Evolutionary conservation across 2,329 filamentous ascomycete genomes (phyloP), one percentile per base, ranked within the genome.

Genomic region (Achaetomium macrosporum): DNA sequence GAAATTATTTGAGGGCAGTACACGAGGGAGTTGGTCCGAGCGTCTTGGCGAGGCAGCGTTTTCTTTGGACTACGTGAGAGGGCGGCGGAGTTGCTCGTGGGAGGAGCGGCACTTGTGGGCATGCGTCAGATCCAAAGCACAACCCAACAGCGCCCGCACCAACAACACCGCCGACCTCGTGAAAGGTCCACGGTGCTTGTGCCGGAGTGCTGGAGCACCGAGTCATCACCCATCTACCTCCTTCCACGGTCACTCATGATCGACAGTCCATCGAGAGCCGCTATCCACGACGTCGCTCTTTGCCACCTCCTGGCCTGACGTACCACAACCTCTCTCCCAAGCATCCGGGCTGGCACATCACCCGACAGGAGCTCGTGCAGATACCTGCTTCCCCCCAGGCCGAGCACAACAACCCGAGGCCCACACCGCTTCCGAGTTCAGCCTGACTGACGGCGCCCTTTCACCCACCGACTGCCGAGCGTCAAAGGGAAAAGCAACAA

Each of bases 1-100:
- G 58, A 61, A 61, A 59, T 60, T 58, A 58, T 60, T 60, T 57
- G 57, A 53, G 33, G 53, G 53, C 55, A 55, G 49, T 49, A 59
- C 58, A 57, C 51, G 50, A 56, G 39, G 17, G 47, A 39, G 47
- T 52, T 61, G 59, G 59, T 51, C 59, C 59, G 58, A 61, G 58
- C 59, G 56, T 50, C 49, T 53, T 47, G 59, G 54, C 33, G 51
- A 55, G 54, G 55, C 51, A 58, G 57, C 52, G 52, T 33, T 47
- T 25, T 51, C 33, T 37, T 51, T 50, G 45, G 53, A 48, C 47
- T 45, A 42, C 37, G 36, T 46, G 42, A 55, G 45, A 42, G 33
- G 36, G 55, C 49, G 40, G 52, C 51, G 42, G 52, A 49, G 49
- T 49, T 46, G 35, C 25, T 37, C 13, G n/a, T 6, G 15, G 33